Conservation (phyloP, 164 flowering plant species). For the Stephania yunnanensis region DNA sequence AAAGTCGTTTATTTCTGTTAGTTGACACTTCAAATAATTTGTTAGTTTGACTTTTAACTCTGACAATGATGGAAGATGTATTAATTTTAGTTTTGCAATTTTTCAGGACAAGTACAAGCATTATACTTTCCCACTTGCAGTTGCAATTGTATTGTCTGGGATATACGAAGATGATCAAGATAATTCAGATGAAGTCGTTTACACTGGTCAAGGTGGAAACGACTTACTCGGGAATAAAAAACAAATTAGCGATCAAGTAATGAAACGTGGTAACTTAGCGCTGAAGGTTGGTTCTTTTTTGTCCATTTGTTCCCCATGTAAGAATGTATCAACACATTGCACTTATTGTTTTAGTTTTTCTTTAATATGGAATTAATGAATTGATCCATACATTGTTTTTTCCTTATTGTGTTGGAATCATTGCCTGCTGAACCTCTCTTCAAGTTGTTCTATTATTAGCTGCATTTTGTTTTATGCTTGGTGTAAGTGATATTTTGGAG, state of each 20-base stretch:
- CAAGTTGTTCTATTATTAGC: neutral
- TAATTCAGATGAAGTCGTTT: constrained; percentile 71
- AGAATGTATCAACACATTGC: neutral
- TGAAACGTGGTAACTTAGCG: constrained; percentile 80
- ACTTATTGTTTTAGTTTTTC: neutral
- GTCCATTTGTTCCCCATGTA: neutral
- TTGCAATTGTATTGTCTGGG: constrained; percentile 79
- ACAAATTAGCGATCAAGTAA: constrained; percentile 60
- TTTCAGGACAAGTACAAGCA: constrained; percentile 34
- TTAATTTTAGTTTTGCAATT: neutral
- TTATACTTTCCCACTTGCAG: constrained; percentile 60
- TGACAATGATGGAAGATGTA: neutral
- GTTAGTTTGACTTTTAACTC: neutral
- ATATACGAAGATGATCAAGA: constrained; percentile 91
- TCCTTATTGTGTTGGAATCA: neutral
- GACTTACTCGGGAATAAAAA: constrained; percentile 64
- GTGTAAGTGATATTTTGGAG: too few relatives aligned
- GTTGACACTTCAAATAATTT: too few relatives aligned
- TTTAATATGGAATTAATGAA: neutral
- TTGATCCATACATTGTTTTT: neutral
- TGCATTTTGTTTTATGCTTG: too few relatives aligned
- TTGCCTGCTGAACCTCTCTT: neutral
- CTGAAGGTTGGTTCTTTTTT: constrained; percentile 55
- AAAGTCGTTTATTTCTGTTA: too few relatives aligned
- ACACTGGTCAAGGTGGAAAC: constrained; percentile 97